Evolutionary conservation across 306 rosid species (phyloP).

Genomic region (Luffa aegyptiaca): DNA sequence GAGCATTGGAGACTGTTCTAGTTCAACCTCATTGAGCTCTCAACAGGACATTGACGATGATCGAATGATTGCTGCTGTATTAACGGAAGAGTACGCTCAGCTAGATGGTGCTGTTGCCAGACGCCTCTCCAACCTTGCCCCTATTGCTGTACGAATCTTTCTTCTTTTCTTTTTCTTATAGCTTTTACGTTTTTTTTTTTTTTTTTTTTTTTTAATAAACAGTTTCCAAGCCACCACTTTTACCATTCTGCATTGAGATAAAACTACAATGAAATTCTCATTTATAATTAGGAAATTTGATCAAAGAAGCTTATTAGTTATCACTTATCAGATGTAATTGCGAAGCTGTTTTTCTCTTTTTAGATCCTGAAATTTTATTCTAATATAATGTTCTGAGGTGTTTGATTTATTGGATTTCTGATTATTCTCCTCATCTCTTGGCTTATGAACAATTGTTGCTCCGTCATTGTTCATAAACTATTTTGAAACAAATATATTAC

Average conservation of each 20-base stretch:
- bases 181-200: background rate
- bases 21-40: conserved; percentile 51
- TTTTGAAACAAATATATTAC: background rate
- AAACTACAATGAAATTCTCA: background rate
- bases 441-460: background rate
- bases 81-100: conserved; percentile 76
- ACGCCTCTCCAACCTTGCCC: conserved; percentile 60
- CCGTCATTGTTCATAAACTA: background rate
- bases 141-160: conserved; percentile 42
- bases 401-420: background rate
- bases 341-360: background rate
- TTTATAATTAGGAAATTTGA: background rate
- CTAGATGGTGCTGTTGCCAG: conserved; percentile 52
- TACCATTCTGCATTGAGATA: background rate
- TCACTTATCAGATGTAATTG: background rate
- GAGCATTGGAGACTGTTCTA: conserved; percentile 44
- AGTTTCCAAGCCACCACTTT: background rate
- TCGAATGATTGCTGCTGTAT: conserved; percentile 60
- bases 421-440: conserved; percentile 4
- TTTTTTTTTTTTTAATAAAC: background rate
- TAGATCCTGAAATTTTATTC: background rate
- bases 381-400: background rate
- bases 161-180: background rate
- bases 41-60: conserved; percentile 58
- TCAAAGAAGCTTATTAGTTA: background rate